phyloP scores from a whole-genome alignment of 164 flowering plant species.

The Tetrastigma voinierianum region DNA sequence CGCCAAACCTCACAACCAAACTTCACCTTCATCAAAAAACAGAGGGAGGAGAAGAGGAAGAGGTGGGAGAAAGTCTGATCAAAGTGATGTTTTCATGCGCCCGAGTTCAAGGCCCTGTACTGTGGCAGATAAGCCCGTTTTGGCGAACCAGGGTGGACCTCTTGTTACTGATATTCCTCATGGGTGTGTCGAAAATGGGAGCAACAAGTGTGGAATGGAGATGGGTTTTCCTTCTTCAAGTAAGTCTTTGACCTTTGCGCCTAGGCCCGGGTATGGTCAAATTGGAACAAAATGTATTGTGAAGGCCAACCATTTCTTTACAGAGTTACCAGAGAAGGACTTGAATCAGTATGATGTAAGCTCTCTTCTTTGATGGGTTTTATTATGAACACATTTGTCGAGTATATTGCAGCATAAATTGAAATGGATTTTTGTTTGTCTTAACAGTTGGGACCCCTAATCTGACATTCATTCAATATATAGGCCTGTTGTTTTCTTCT shows the following conservation, averaged over 20 bases:
- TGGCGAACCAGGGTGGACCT: conserved; percentile 11
- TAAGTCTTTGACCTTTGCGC: conserved; percentile 65
- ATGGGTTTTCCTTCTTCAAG: conserved; percentile 68
- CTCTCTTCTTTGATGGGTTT: conserved; percentile 6
- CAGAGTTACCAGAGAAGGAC: conserved; percentile 81
- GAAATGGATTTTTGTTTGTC: background rate
- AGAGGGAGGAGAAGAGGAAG: conserved; percentile 66
- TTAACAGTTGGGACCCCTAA: conserved; percentile 11
- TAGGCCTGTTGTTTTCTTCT: conserved; percentile 9
- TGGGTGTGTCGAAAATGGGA: conserved; percentile 32
- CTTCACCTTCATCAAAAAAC: conserved; percentile 53
- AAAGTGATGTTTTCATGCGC: conserved; percentile 49
- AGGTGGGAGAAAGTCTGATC: conserved; percentile 70
- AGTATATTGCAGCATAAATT: background rate
- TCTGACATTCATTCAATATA: conserved; percentile 20
- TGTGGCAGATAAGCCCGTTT: conserved; percentile 32
- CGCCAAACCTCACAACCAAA: conserved; percentile 30
- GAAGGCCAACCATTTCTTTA: conserved; percentile 93
- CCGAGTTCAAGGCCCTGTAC: conserved; percentile 64
- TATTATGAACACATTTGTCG: background rate
- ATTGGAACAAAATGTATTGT: conserved; percentile 85
- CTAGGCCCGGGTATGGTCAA: conserved; percentile 83
- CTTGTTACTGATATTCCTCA: conserved; percentile 16
- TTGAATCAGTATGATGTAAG: conserved; percentile 95
- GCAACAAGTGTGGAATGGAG: conserved; percentile 36